Percentiles rank a stretch among this genome's conserved stretches.
These are phyloP conservation scores for Castanea mollissima DNA, from an alignment of 306 rosid genomes.

Conservation along the genomic window DNA sequence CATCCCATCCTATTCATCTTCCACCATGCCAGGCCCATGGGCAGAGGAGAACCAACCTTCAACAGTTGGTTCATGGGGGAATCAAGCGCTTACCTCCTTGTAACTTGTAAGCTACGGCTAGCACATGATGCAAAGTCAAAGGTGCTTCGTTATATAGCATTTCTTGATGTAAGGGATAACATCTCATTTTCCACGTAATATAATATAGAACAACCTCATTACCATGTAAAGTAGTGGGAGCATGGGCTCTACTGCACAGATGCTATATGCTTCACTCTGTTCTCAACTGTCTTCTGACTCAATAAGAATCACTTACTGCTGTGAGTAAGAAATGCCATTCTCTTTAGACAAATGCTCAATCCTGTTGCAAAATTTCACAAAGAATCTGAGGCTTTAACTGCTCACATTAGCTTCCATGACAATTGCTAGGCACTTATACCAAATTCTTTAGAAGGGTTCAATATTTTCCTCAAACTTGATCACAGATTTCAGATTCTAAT, in stretches of 20 bases:
- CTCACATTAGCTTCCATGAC: not conserved
- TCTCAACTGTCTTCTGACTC: not conserved
- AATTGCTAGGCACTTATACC: not conserved
- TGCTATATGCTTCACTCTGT: not conserved
- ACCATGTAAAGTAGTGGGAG: not conserved
- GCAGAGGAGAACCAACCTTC: not conserved
- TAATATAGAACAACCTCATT: not conserved
- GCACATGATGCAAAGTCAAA: not conserved
- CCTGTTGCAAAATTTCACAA: not conserved
- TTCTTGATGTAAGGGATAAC: not conserved
- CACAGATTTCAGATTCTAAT: not conserved
- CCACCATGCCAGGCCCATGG: not conserved
- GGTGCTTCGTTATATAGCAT: not conserved
- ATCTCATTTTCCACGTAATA: not conserved
- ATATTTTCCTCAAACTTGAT: not conserved
- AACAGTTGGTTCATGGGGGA: not conserved
- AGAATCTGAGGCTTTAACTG: not conserved
- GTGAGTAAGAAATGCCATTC: not conserved
- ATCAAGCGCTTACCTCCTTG: not conserved
- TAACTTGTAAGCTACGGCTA: not conserved
- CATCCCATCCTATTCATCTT: not conserved
- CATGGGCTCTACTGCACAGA: not conserved
- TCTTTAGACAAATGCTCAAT: not conserved
- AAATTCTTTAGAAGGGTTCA: not conserved
- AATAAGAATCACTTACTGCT: not conserved